Percentiles rank a stretch among this genome's conserved stretches.
Evolutionary conservation across 805 yeast genomes (phyloP).

Genomic region (Pichia sporocuriosa): DNA sequence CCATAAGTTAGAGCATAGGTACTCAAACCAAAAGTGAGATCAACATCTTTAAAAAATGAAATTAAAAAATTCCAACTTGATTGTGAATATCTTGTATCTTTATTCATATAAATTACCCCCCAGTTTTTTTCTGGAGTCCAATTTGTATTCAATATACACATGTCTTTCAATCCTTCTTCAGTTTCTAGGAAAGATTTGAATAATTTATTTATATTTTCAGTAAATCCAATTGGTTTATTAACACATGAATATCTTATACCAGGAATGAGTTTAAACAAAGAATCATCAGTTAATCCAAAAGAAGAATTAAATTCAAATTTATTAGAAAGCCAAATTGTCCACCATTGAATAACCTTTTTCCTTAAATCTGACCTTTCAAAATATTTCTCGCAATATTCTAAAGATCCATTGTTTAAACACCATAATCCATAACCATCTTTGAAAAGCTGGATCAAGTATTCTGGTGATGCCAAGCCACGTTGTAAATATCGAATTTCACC

Average conservation of each 20-base stretch:
- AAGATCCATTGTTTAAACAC: conserved; percentile 28
- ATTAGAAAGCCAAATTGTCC: conserved; percentile 31
- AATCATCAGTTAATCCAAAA: conserved; percentile 27
- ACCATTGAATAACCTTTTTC: conserved; percentile 27
- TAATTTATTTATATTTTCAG: conserved; percentile 22
- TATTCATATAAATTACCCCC: conserved; percentile 24
- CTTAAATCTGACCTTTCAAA: background rate
- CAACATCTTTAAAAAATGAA: conserved; percentile 22
- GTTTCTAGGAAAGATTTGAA: conserved; percentile 12
- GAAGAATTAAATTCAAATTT: conserved; percentile 23
- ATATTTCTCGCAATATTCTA: conserved; percentile 10
- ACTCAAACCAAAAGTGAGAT: conserved; percentile 22
- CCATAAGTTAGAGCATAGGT: conserved; percentile 21
- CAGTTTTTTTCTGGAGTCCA: conserved; percentile 28
- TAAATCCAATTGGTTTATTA: conserved; percentile 25
- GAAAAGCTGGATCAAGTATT: conserved; percentile 27
- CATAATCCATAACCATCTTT: conserved; percentile 29
- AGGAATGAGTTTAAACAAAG: conserved; percentile 27
- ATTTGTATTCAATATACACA: conserved; percentile 24
- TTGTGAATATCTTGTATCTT: conserved; percentile 9
- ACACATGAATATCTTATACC: conserved; percentile 28
- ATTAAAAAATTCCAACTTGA: conserved; percentile 18
- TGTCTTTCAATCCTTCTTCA: conserved; percentile 16
- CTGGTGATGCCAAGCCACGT: conserved; percentile 29
- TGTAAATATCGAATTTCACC: conserved; percentile 13